phyloP scores from a whole-genome alignment of 306 rosid species.

The Hippophae rhamnoides region DNA sequence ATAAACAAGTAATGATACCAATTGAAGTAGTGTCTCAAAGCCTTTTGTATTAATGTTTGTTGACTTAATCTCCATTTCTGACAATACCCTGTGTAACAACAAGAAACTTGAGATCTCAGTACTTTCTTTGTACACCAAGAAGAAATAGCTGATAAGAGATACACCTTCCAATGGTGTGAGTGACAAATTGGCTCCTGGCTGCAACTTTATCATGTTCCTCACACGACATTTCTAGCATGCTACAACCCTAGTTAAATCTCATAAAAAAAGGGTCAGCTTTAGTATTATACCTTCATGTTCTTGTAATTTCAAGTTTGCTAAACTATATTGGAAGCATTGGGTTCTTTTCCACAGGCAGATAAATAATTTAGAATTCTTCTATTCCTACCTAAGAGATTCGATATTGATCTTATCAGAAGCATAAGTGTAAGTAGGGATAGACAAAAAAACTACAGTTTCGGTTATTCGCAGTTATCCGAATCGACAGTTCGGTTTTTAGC shows the following conservation, averaged over 20 bases:
- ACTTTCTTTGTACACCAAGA: neutral
- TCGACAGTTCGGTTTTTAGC: too few relatives aligned
- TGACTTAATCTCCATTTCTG: conserved; percentile 38
- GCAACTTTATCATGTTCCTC: conserved; percentile 59
- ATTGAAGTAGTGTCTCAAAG: conserved; percentile 38
- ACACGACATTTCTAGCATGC: conserved; percentile 52
- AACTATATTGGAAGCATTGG: too few relatives aligned
- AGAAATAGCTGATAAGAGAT: neutral
- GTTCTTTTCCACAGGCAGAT: too few relatives aligned
- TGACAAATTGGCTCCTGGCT: conserved; percentile 54
- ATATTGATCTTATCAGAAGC: too few relatives aligned
- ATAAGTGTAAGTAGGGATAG: too few relatives aligned
- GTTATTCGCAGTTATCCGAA: too few relatives aligned
- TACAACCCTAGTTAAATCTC: conserved; percentile 39
- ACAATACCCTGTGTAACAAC: conserved; percentile 31
- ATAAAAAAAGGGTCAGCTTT: too few relatives aligned
- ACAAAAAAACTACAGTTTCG: too few relatives aligned
- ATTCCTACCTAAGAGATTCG: too few relatives aligned
- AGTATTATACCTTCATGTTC: too few relatives aligned
- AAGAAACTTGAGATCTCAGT: neutral
- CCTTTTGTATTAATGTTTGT: conserved; percentile 49
- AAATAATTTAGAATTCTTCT: too few relatives aligned
- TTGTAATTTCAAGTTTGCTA: too few relatives aligned
- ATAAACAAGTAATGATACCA: conserved; percentile 22
- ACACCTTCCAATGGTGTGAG: conserved; percentile 62